Percentiles rank a stretch among this genome's conserved stretches.
phyloP scores from a whole-genome alignment of 2,329 filamentous ascomycete genomes.

The Pseudogymnoascus sp. region DNA sequence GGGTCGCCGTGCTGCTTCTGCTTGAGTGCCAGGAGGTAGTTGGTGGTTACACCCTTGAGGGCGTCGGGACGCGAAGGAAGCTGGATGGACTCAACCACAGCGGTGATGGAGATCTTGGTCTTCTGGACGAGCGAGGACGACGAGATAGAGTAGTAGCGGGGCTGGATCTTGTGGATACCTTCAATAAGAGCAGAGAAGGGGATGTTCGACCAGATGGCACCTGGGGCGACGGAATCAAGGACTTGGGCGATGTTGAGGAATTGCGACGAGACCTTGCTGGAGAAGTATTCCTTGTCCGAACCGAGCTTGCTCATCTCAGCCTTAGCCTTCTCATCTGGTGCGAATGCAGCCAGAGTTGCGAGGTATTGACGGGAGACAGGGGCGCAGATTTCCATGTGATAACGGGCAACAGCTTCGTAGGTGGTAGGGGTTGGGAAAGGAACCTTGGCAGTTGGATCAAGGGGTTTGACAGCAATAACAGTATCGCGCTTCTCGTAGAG shows the following conservation, averaged over 20 bases:
- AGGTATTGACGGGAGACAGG: conserved; percentile 95
- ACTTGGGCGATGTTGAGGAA: conserved; percentile 87
- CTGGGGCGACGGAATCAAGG: conserved; percentile 63
- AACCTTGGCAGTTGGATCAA: conserved; percentile 93
- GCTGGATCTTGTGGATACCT: conserved; percentile 88
- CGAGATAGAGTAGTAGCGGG: conserved; percentile 98
- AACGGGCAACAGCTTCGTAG: conserved; percentile 85
- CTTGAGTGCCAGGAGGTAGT: conserved; percentile 90
- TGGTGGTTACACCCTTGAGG: conserved; percentile 92
- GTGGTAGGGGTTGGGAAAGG: conserved; percentile 96
- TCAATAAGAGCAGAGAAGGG: conserved; percentile 95
- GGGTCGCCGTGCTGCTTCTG: conserved; percentile 92
- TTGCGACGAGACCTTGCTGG: conserved; percentile 71
- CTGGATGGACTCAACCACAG: conserved; percentile 78
- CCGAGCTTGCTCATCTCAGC: conserved; percentile 83
- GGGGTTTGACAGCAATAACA: conserved; percentile 81
- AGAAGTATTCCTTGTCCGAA: conserved; percentile 91
- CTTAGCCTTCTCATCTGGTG: conserved; percentile 77
- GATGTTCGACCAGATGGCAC: conserved; percentile 71
- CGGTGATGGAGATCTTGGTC: conserved; percentile 90
- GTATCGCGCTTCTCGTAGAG: conserved; percentile 68
- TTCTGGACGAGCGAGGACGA: conserved; percentile 92
- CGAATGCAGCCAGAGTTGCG: conserved; percentile 77
- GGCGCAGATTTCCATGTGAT: conserved; percentile 94
- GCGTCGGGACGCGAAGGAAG: conserved; percentile 69